Conservation (phyloP, 2,329 filamentous ascomycete genomes). For the Calonectria ilicicola region DNA sequence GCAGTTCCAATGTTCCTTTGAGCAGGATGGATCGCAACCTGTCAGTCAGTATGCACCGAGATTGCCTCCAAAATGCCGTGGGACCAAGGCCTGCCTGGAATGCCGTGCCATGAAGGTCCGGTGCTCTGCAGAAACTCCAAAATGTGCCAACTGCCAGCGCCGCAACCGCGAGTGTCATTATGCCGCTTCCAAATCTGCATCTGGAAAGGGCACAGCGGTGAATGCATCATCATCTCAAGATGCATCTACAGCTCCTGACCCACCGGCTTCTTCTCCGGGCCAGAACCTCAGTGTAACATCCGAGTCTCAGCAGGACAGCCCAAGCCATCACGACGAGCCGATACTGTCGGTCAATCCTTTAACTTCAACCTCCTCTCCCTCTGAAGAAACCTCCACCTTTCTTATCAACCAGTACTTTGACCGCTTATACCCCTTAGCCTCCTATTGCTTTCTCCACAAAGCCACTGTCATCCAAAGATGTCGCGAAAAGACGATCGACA, state of each 20-base stretch:
- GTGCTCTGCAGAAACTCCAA: slow-evolving; percentile 41
- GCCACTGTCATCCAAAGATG: slow-evolving; percentile 42
- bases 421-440: slow-evolving; percentile 37
- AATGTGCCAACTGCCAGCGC: slow-evolving; percentile 40
- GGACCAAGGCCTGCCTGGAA: slow-evolving; percentile 41
- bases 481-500: slow-evolving; percentile 40
- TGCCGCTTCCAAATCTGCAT: slow-evolving; percentile 25
- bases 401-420: slow-evolving; percentile 40
- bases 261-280: slow-evolving; percentile 22
- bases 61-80: slow-evolving; percentile 43
- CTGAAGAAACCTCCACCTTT: slow-evolving; percentile 33
- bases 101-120: slow-evolving; percentile 44
- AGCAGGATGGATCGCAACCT: slow-evolving; percentile 40
- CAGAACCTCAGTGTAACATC: slow-evolving; percentile 28
- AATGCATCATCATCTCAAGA: slow-evolving; percentile 25
- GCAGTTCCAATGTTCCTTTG: slow-evolving; percentile 43
- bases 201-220: slow-evolving; percentile 9
- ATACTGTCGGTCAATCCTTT: neutral
- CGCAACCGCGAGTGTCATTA: slow-evolving; percentile 41
- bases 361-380: neutral
- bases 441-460: slow-evolving; percentile 41
- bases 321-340: neutral
- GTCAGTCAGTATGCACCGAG: slow-evolving; percentile 36
- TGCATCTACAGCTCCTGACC: slow-evolving; percentile 9
- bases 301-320: slow-evolving; percentile 25